phyloP scores from a whole-genome alignment of 805 yeast species.

The Candida nemodendra region DNA sequence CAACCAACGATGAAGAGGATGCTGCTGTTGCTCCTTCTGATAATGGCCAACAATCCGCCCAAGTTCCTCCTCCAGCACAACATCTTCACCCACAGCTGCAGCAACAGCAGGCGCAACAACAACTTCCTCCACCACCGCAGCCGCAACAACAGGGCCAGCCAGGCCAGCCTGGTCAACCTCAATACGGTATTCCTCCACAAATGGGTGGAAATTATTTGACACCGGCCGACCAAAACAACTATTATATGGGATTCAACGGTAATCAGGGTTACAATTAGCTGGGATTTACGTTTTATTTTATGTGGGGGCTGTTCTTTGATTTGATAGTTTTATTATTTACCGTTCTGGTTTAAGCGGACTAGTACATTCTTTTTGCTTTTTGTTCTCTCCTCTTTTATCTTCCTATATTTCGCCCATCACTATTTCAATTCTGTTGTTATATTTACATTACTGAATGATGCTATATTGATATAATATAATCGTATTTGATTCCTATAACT shows the following conservation, averaged over 20 bases:
- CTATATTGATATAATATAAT: too few relatives aligned
- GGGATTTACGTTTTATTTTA: neutral
- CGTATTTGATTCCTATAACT: too few relatives aligned
- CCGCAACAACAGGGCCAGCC: constrained; percentile 22
- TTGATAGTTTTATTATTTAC: neutral
- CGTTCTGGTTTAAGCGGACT: too few relatives aligned
- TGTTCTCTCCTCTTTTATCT: too few relatives aligned
- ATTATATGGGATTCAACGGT: constrained; percentile 30
- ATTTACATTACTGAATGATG: too few relatives aligned
- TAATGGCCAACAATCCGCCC: constrained; percentile 22
- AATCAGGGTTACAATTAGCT: constrained; percentile 27
- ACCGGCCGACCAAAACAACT: constrained; percentile 27
- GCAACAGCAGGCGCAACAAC: constrained; percentile 34
- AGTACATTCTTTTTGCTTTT: too few relatives aligned
- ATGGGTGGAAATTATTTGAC: constrained; percentile 27
- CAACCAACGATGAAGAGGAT: constrained; percentile 58
- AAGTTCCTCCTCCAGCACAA: constrained; percentile 22
- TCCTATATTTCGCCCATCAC: too few relatives aligned
- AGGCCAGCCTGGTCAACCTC: constrained; percentile 24
- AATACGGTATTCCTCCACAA: constrained; percentile 27
- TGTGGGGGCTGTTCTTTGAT: neutral
- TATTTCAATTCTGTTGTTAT: too few relatives aligned
- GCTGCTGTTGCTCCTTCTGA: constrained; percentile 16
- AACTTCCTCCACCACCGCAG: constrained; percentile 28
- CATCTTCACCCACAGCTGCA: constrained; percentile 36